A percentile compares a stretch with the other conserved stretches of the same genome.
Conservation (phyloP, 768 basidiomycete species). For the Lanmaoa pseudosensibilis region DNA sequence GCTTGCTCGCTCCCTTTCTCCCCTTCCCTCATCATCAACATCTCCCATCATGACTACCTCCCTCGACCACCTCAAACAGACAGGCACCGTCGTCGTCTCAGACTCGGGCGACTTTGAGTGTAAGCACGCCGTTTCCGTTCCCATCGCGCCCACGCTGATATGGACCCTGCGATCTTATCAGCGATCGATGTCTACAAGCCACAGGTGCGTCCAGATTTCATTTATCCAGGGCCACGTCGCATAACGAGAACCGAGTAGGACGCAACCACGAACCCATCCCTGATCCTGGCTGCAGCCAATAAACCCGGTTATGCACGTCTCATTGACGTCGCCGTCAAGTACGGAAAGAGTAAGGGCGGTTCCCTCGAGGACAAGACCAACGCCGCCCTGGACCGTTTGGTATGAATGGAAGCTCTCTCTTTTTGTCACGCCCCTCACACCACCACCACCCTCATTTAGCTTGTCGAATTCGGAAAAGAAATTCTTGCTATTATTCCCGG, state of each 20-base stretch:
- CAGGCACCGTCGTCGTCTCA: conserved; percentile 94
- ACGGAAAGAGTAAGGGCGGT: conserved; percentile 80
- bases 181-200: conserved; percentile 97
- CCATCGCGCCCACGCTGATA: conserved; percentile 27
- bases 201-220: conserved; percentile 49
- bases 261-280: conserved; percentile 96
- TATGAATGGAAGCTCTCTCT: conserved; percentile 40
- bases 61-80: conserved; percentile 81
- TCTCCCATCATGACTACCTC: conserved; percentile 70
- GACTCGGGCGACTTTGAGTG: conserved; percentile 97
- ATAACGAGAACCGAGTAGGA: conserved; percentile 51
- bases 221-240: conserved; percentile 4
- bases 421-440: conserved; percentile 12
- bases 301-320: conserved; percentile 83
- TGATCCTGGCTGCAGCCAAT: conserved; percentile 91
- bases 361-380: conserved; percentile 73
- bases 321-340: conserved; percentile 71
- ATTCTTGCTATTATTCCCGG: conserved; percentile 96
- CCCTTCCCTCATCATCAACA: not conserved
- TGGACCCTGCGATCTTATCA: conserved; percentile 36
- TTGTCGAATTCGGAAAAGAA: conserved; percentile 97
- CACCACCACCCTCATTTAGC: conserved; percentile 45
- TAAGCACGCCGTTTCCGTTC: conserved; percentile 25
- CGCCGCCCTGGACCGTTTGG: conserved; percentile 85
- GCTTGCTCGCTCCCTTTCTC: not conserved